Evolutionary conservation across 2,329 filamentous ascomycete species (phyloP), one percentile per base, ranked within the genome.

Genomic region (Ilyonectria robusta): DNA sequence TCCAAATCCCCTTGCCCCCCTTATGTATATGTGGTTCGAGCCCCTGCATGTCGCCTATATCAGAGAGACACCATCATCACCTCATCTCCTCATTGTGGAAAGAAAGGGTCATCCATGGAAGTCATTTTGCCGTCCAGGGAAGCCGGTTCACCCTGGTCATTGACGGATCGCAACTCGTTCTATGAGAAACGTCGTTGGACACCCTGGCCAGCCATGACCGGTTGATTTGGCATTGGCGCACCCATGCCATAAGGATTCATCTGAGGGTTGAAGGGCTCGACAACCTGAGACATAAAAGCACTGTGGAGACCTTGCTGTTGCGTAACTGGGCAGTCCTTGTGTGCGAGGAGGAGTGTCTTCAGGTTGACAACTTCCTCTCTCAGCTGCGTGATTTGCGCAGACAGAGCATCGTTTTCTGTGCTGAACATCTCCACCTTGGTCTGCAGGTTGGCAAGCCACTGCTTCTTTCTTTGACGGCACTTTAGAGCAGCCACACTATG

Each of bases 391-490:
- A 98, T 94, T 70, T 96, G 95, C 3, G 91, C 87, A 19, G 92
- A 93, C 37, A 99, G 86, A 1, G 90, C 90, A 77, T 99, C 96
- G 70, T 98, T 98, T 81, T 99, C 96, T 1, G 88, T 92, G 70
- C 92, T 95, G 78, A 94, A 98, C 72, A 97, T 87, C 80, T 99
- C 96, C 17, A 98, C 95, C 81, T 98, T 98, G 62, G 90, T 89
- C 80, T 99, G 96, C 1, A 99, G 87, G 74, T 97, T 98, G 35
- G 93, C 93, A 65, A 98, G 88, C 96, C 96, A 99, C 79, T 98
- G 96, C 87, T 99, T 99, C 87, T 99, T 99, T 21, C 96, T 90
- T 81, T 99, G 96, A 68, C 96, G 92, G 81, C 96, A 99, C 79
- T 99, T 99, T 66, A 99, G 86, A 3, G 96, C 96, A 69, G 96